Conservation (phyloP, 768 basidiomycete genomes). For the Podaxis mareebaensis region DNA sequence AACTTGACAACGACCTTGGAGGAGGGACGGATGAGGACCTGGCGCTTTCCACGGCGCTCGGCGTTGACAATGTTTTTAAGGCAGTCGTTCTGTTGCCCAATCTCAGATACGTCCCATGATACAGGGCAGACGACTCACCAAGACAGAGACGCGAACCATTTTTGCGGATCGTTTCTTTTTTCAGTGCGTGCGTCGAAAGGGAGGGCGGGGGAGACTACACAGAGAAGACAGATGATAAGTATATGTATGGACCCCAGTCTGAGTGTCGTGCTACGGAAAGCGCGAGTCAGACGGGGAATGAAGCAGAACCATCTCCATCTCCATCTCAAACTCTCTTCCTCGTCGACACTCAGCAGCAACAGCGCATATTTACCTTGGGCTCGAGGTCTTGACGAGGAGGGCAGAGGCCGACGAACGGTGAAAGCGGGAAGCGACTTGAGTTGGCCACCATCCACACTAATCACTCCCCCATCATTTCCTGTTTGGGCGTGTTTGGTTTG, state of each 20-base stretch:
- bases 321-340: background rate
- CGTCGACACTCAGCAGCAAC: constrained; percentile 20
- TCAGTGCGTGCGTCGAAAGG: constrained; percentile 18
- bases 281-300: constrained; percentile 72
- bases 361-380: constrained; percentile 46
- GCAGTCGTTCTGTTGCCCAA: constrained; percentile 43
- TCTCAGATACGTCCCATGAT: background rate
- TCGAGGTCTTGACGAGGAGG: constrained; percentile 28
- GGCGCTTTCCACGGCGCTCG: constrained; percentile 98
- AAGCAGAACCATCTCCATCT: background rate
- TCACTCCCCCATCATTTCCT: background rate
- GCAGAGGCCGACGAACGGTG: constrained; percentile 16
- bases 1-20: constrained; percentile 99
- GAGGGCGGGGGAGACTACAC: constrained; percentile 18
- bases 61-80: constrained; percentile 99
- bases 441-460: too few species aligned
- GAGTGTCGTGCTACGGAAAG: constrained; percentile 84
- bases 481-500: constrained; percentile 19
- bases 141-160: constrained; percentile 90
- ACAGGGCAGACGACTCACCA: constrained; percentile 52
- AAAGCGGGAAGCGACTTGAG: background rate
- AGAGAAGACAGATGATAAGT: constrained; percentile 24
- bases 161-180: constrained; percentile 16
- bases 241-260: constrained; percentile 57
- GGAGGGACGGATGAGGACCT: constrained; percentile 95